A percentile compares a stretch with the other conserved stretches of the same genome.
Evolutionary conservation across 1,139 yeast genomes (phyloP).

Genomic region (Scheffersomyces illinoinensis): DNA sequence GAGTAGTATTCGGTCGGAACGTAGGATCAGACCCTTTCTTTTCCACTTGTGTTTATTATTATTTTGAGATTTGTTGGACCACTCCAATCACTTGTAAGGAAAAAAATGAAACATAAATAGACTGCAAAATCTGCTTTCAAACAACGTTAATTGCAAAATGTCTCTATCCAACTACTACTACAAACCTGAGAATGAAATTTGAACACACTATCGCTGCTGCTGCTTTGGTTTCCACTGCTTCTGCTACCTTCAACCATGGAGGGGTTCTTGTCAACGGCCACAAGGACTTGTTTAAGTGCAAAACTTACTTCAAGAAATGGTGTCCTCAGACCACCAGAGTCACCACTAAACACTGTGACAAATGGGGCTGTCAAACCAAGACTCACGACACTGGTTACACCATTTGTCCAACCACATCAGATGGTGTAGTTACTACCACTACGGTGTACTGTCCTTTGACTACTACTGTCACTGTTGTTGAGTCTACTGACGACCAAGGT

Average conservation of each 20-base stretch:
- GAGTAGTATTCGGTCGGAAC: neutral
- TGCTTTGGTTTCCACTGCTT: neutral
- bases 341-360: neutral
- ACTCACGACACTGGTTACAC: slow-evolving; percentile 8
- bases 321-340: slow-evolving; percentile 1
- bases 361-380: neutral
- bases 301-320: neutral
- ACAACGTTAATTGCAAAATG: too few species aligned
- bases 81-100: neutral
- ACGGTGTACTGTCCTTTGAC: slow-evolving; percentile 16
- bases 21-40: neutral
- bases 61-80: neutral
- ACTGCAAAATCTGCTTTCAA: neutral
- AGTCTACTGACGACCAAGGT: neutral
- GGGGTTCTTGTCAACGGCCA: neutral
- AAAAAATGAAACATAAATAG: neutral
- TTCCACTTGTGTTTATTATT: neutral
- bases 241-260: neutral
- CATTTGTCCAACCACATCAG: slow-evolving; percentile 9
- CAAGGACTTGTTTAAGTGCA: neutral
- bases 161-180: neutral
- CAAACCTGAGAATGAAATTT: neutral
- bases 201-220: neutral
- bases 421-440: slow-evolving; percentile 9
- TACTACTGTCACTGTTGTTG: neutral